Evolutionary conservation across 2,329 filamentous ascomycete species (phyloP).

Genomic region (Zarea fungicola): DNA sequence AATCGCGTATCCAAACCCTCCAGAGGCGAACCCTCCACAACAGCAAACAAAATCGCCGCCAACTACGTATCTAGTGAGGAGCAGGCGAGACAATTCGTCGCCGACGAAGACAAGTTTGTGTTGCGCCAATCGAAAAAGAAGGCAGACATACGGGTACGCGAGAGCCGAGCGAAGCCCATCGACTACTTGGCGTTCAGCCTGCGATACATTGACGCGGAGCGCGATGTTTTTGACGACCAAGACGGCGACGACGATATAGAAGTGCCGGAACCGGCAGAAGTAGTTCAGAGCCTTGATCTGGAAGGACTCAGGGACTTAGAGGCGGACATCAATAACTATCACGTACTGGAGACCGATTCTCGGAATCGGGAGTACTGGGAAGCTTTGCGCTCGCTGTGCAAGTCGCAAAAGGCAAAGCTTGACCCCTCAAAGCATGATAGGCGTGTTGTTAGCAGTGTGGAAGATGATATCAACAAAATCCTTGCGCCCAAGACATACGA

Average conservation of each 20-base stretch:
- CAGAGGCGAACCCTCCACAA: slow-evolving; percentile 25
- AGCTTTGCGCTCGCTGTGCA: slow-evolving; percentile 79
- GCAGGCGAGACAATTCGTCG: slow-evolving; percentile 76
- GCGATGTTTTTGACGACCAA: slow-evolving; percentile 80
- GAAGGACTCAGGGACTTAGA: slow-evolving; percentile 69
- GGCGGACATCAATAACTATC: slow-evolving; percentile 74
- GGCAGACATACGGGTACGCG: slow-evolving; percentile 88
- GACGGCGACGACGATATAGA: slow-evolving; percentile 68
- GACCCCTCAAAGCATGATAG: slow-evolving; percentile 58
- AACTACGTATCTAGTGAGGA: slow-evolving; percentile 66
- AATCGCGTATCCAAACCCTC: slow-evolving; percentile 52
- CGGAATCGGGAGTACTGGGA: slow-evolving; percentile 89
- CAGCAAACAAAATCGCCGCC: slow-evolving; percentile 24
- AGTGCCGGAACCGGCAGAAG: slow-evolving; percentile 72
- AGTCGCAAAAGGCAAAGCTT: slow-evolving; percentile 64
- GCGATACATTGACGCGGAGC: slow-evolving; percentile 78
- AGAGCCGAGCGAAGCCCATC: slow-evolving; percentile 84
- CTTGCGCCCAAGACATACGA: slow-evolving; percentile 79
- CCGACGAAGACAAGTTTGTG: slow-evolving; percentile 93
- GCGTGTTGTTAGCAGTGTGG: slow-evolving; percentile 74
- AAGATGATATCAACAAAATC: slow-evolving; percentile 82
- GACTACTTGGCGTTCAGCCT: slow-evolving; percentile 91
- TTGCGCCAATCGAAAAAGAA: slow-evolving; percentile 97
- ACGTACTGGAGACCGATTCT: slow-evolving; percentile 71
- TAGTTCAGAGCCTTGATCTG: slow-evolving; percentile 68